These are phyloP conservation scores for Xerocomus amazonicus DNA, from an alignment of 1,284 basidiomycete species.

Conservation along the genomic window DNA sequence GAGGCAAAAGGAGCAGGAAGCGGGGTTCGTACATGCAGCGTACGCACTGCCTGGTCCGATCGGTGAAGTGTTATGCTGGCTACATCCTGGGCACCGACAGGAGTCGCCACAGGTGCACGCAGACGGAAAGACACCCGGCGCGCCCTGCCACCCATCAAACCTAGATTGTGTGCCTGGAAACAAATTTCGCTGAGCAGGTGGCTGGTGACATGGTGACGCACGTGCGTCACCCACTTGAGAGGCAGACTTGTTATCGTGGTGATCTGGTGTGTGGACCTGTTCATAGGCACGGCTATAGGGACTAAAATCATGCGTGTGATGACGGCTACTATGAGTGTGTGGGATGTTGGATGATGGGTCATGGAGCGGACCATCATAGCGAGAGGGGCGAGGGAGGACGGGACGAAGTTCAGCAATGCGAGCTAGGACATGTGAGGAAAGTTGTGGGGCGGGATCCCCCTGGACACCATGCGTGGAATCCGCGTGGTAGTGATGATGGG, in stretches of 20 bases:
- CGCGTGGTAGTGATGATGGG: constrained; percentile 14
- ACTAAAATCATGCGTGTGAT: constrained; percentile 49
- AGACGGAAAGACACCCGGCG: constrained; percentile 29
- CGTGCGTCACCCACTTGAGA: constrained; percentile 22
- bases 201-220: constrained; percentile 17
- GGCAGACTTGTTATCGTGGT: constrained; percentile 21
- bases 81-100: constrained; percentile 53
- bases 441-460: constrained; percentile 16
- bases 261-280: constrained; percentile 34
- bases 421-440: constrained; percentile 43
- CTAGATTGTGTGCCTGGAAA: constrained; percentile 15
- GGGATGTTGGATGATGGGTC: constrained; percentile 39
- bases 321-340: constrained; percentile 37
- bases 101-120: constrained; percentile 51
- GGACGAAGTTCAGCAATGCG: constrained; percentile 56
- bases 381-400: constrained; percentile 48
- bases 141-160: constrained; percentile 27
- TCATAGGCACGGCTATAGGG: constrained; percentile 65
- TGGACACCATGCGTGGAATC: constrained; percentile 13
- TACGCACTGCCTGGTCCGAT: constrained; percentile 31
- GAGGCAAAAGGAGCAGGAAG: constrained; percentile 51
- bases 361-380: constrained; percentile 36
- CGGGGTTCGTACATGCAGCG: constrained; percentile 43
- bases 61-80: constrained; percentile 41
- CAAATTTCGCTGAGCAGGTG: constrained; percentile 14